Percentiles rank a stretch among this genome's conserved stretches.
phyloP scores from a whole-genome alignment of 1,139 yeast genomes.

The Lipomyces yarrowii region DNA sequence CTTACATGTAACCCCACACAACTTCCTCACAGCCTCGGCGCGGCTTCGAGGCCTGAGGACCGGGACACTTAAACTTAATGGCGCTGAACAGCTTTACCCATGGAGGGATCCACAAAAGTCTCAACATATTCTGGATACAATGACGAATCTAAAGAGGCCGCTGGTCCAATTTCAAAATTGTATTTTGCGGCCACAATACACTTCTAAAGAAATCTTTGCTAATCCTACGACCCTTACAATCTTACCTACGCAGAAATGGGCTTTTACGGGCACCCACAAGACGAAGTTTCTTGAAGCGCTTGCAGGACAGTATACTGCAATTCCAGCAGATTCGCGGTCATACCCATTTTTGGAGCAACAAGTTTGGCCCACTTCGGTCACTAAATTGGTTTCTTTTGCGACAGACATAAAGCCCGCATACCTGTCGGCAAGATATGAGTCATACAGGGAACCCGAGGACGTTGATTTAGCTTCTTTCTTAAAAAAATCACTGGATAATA shows the following conservation, averaged over 20 bases:
- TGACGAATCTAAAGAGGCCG: constrained; percentile 20
- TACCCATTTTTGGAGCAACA: constrained; percentile 54
- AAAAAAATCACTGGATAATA: constrained; percentile 29
- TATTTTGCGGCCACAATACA: constrained; percentile 22
- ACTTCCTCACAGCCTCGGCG: too few relatives aligned
- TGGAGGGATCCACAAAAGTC: background rate
- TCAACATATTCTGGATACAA: background rate
- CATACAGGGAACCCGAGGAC: constrained; percentile 80
- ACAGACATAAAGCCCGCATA: constrained; percentile 67
- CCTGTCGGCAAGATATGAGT: constrained; percentile 86
- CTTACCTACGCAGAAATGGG: constrained; percentile 50
- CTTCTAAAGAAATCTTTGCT: constrained; percentile 17
- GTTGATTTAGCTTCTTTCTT: constrained; percentile 69
- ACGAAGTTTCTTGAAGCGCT: constrained; percentile 49
- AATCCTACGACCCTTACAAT: constrained; percentile 41
- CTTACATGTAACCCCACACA: too few relatives aligned
- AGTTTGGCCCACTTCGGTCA: constrained; percentile 52
- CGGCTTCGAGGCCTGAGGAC: background rate
- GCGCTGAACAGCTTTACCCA: background rate
- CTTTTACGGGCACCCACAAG: constrained; percentile 54
- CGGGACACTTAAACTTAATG: background rate
- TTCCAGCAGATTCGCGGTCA: constrained; percentile 56
- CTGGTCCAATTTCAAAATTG: constrained; percentile 25
- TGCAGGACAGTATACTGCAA: constrained; percentile 52
- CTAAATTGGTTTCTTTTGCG: constrained; percentile 62